Evolutionary conservation across 257 asterid species (phyloP).

Genomic region (Echites panduratus): DNA sequence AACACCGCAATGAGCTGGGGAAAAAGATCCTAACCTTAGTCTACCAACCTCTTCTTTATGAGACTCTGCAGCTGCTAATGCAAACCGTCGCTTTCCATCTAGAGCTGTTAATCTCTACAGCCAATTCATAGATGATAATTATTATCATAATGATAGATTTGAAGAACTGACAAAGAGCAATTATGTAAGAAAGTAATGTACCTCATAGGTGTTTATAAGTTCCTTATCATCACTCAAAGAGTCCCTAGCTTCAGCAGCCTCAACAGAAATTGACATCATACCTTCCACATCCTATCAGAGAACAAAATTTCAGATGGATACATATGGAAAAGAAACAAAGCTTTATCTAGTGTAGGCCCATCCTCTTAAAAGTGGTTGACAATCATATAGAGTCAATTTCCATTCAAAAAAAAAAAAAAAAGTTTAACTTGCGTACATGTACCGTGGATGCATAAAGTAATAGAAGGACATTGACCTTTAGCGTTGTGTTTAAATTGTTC

Average conservation of each 20-base stretch:
- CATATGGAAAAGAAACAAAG: conserved; percentile 3
- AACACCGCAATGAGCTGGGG: neutral
- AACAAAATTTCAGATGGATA: conserved; percentile 18
- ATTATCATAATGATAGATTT: neutral
- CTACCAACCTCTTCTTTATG: conserved; percentile 98
- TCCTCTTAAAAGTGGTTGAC: neutral
- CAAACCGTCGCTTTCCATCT: conserved; percentile 97
- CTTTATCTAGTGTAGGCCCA: neutral
- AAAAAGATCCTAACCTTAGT: conserved; percentile 65
- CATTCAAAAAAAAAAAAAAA: too few relatives aligned
- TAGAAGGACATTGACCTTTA: conserved; percentile 51
- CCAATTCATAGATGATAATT: conserved; percentile 4
- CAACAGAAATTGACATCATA: conserved; percentile 96
- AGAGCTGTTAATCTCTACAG: conserved; percentile 85
- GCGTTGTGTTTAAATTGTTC: conserved; percentile 86
- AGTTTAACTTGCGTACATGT: neutral
- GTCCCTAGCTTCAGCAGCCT: conserved; percentile 85
- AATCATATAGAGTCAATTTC: neutral
- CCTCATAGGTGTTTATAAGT: conserved; percentile 89
- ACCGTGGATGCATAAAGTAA: neutral
- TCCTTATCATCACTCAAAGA: conserved; percentile 91
- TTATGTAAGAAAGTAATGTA: conserved; percentile 17
- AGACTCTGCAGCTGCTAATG: conserved; percentile 93
- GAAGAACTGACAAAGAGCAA: neutral
- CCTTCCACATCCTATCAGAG: conserved; percentile 86